These are phyloP conservation scores for Trifolium dubium DNA, from an alignment of 306 rosid species.

Conservation along the genomic window DNA sequence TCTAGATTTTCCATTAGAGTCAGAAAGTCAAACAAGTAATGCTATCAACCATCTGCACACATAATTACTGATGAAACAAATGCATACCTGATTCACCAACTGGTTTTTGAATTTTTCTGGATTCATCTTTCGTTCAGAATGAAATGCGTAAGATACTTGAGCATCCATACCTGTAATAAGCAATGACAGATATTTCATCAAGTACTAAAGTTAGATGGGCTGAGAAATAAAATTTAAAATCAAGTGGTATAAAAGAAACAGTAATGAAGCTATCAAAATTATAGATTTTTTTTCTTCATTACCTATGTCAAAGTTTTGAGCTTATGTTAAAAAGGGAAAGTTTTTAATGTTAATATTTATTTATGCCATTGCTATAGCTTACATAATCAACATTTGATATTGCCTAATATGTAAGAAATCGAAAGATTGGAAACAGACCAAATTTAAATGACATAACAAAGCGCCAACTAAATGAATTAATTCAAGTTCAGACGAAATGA, in stretches of 20 bases:
- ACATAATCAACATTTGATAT: constrained; percentile 9
- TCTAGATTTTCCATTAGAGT: constrained; percentile 28
- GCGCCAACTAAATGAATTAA: constrained; percentile 14
- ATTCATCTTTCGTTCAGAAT: constrained; percentile 86
- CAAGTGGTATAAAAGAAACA: not conserved
- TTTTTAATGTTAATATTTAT: constrained; percentile 9
- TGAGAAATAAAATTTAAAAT: constrained; percentile 10
- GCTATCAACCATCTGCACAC: not conserved
- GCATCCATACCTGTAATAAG: constrained; percentile 87
- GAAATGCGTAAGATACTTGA: constrained; percentile 96
- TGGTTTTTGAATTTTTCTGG: constrained; percentile 95
- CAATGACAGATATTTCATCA: constrained; percentile 16
- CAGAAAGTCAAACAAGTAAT: constrained; percentile 24
- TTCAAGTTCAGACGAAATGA: constrained; percentile 32
- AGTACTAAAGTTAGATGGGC: constrained; percentile 14
- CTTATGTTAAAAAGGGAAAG: not conserved
- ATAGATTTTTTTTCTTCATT: constrained; percentile 7
- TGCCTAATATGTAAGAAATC: constrained; percentile 27
- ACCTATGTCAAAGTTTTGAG: not conserved
- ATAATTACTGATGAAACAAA: constrained; percentile 20
- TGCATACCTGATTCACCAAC: constrained; percentile 75
- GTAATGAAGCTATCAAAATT: not conserved
- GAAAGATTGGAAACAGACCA: constrained; percentile 9
- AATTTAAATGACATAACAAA: constrained; percentile 5
- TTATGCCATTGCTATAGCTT: constrained; percentile 6